A percentile compares a stretch with the other conserved stretches of the same genome.
Evolutionary conservation across 164 flowering plant species (phyloP).

Genomic region (Vitis labrusca): DNA sequence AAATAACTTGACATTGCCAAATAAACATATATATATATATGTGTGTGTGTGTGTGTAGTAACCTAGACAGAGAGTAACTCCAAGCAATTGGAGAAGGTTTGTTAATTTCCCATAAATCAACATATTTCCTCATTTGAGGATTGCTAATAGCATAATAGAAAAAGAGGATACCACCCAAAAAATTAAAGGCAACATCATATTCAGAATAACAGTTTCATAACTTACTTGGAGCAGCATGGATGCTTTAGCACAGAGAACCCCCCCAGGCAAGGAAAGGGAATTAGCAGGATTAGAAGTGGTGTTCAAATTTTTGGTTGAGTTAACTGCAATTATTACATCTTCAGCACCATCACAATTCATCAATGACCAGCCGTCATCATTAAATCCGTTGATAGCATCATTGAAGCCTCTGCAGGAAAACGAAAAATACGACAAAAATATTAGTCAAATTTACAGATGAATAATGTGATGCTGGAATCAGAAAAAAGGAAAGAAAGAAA

Average conservation of each 20-base stretch:
- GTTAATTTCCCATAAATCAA: no score
- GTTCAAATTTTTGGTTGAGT: slow-evolving; percentile 57
- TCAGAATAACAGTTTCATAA: slow-evolving; percentile 7
- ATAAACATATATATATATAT: no score
- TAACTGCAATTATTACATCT: slow-evolving; percentile 74
- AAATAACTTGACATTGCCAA: no score
- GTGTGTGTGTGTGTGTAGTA: no score
- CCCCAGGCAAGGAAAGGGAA: slow-evolving; percentile 58
- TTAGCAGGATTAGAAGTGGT: slow-evolving; percentile 32
- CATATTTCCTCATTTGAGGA: no score
- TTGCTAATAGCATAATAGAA: no score
- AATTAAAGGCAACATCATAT: background rate
- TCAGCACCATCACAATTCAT: slow-evolving; percentile 74
- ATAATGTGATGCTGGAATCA: background rate
- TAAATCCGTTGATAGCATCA: slow-evolving; percentile 88
- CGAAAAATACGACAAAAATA: background rate
- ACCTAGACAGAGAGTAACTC: no score
- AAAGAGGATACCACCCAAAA: background rate
- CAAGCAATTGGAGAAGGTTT: no score
- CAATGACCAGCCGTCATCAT: slow-evolving; percentile 88
- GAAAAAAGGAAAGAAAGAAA: background rate
- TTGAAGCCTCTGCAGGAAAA: slow-evolving; percentile 74
- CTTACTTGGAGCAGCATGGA: slow-evolving; percentile 93
- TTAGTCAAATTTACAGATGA: background rate
- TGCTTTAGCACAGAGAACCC: slow-evolving; percentile 91